phyloP scores from a whole-genome alignment of 495 filamentous ascomycete genomes.

The Aspergillus incahuasiensis region DNA sequence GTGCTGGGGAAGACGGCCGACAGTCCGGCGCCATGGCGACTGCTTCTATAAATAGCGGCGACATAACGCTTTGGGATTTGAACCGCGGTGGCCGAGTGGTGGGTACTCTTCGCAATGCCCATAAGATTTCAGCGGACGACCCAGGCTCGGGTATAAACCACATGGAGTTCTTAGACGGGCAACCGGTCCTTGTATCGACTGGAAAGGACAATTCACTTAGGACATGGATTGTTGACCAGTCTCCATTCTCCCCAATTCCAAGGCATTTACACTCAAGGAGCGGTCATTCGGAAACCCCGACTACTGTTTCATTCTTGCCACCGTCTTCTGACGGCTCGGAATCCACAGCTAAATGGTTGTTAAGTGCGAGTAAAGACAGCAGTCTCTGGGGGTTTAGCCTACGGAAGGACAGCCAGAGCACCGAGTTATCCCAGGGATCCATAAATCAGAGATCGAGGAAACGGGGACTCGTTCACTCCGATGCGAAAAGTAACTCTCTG shows the following conservation, averaged over 20 bases:
- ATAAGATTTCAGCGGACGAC: constrained; percentile 60
- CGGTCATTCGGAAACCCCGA: constrained; percentile 84
- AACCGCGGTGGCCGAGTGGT: constrained; percentile 78
- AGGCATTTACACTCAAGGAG: constrained; percentile 76
- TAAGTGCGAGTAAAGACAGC: constrained; percentile 81
- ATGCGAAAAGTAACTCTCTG: constrained; percentile 28
- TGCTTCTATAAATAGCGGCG: constrained; percentile 63
- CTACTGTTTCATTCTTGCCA: constrained; percentile 74
- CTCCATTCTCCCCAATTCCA: constrained; percentile 77
- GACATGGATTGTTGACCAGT: constrained; percentile 91
- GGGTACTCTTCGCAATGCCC: constrained; percentile 78
- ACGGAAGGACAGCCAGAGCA: constrained; percentile 88
- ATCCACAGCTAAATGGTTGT: constrained; percentile 84
- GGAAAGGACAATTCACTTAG: constrained; percentile 91
- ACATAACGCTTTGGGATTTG: constrained; percentile 94
- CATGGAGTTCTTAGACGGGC: constrained; percentile 85
- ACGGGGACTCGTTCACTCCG: constrained; percentile 29
- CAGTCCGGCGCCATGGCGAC: constrained; percentile 84
- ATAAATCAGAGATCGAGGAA: constrained; percentile 82
- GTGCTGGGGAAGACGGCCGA: constrained; percentile 81
- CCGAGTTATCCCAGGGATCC: constrained; percentile 85
- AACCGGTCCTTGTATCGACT: constrained; percentile 83
- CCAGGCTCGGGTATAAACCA: constrained; percentile 62
- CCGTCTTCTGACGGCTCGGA: constrained; percentile 85
- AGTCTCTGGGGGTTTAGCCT: constrained; percentile 95